Base-by-base conservation (phyloP, 2,329 filamentous ascomycete species). In the Aureobasidium sp. region DNA sequence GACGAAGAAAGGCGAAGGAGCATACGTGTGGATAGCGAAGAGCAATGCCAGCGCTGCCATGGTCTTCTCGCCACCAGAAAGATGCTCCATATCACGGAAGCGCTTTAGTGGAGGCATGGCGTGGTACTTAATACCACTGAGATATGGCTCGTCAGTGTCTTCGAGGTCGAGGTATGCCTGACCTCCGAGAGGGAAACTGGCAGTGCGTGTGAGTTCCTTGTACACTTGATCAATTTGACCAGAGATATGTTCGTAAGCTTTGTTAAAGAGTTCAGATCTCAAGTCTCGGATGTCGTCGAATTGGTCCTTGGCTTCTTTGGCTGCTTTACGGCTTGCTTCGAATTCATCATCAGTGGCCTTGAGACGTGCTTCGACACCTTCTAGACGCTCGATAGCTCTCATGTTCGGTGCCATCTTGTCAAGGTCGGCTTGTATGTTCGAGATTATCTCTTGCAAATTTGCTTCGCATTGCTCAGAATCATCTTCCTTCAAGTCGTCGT, bases 41-140 rank as follows among this genome's bases (percentile, higher is more conserved):
- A 99, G 83, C 44, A 99, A 82, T n/a, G 94, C 94, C 42, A 99
- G 80, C 15, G 94, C 94, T 1, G 94, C 94, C 87, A 99, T 99
- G 0, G 94, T 99, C 81, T 99, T 99, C 77, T 99, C 94, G 62
- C 94, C 94, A 70, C 94, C 94, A 1, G 91, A 96, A 10, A 99
- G 80, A 73, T 97, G 94, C 75, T 99, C 94, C 94, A 99, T 99
- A 74, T 99, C 95, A 69, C 94, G 85, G 84, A 99, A 99, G 50
- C 94, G 91, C 79, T 99, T 99, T 65, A 97, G 85, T 1, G 94
- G 94, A 23, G 94, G 94, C 92, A 97, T 99, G 65, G 94, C 95
- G 73, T 97, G 92, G 76, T 99, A 99, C 72, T 96, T 97, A 76
- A 99, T 91, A 36, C 94, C 94, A 44, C 90, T 91, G 4, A 97